phyloP scores from a whole-genome alignment of 495 filamentous ascomycete species.

The Penicillium mononematosum region DNA sequence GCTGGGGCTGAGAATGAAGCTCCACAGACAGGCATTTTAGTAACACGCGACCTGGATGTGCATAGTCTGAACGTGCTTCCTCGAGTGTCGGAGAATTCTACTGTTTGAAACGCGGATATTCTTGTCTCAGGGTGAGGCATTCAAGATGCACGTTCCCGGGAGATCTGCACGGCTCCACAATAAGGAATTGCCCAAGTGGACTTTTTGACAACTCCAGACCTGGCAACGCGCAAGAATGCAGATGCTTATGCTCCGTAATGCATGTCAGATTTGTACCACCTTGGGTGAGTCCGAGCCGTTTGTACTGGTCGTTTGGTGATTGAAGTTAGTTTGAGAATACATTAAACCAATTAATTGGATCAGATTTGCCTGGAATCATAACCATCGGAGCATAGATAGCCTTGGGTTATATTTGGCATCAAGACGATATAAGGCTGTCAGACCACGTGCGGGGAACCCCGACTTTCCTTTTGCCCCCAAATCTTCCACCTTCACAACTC shows the following conservation, averaged over 20 bases:
- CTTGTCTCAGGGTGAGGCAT: not conserved
- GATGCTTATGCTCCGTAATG: conserved; percentile 3
- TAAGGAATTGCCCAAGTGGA: not conserved
- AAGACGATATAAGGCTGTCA: not conserved
- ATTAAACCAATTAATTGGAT: not conserved
- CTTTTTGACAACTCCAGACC: not conserved
- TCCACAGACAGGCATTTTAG: not conserved
- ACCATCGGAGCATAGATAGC: no score
- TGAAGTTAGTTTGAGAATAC: not conserved
- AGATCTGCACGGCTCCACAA: conserved; percentile 2
- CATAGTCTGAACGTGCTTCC: not conserved
- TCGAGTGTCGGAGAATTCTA: not conserved
- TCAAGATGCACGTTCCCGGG: not conserved
- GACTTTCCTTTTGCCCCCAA: not conserved
- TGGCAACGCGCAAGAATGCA: not conserved
- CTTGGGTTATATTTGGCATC: not conserved
- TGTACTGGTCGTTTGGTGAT: not conserved
- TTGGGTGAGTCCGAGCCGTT: not conserved
- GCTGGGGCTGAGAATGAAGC: not conserved
- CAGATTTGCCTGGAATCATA: not conserved
- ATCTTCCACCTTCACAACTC: not conserved
- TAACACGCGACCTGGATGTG: conserved; percentile 9
- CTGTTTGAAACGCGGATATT: not conserved
- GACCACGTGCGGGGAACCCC: conserved; percentile 4
- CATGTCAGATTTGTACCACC: conserved; percentile 7